Conservation (phyloP, 2,329 filamentous ascomycete genomes). For the Neonectria coccinea region DNA sequence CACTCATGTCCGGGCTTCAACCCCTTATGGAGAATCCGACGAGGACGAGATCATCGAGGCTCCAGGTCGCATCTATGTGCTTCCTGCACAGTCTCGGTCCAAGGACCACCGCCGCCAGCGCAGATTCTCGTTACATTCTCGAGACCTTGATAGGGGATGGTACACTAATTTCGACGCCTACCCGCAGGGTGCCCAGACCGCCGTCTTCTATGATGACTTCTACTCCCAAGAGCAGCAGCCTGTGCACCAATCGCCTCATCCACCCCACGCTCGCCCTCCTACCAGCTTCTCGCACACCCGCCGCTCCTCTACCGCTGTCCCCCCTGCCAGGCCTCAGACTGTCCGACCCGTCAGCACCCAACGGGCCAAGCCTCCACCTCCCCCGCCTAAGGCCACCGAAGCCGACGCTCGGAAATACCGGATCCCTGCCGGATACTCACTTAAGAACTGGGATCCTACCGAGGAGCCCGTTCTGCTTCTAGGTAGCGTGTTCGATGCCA, state of each 20-base stretch:
- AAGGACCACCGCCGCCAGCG: slow-evolving; percentile 47
- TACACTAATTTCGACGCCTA: slow-evolving; percentile 70
- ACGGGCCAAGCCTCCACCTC: slow-evolving; percentile 45
- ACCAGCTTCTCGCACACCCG: slow-evolving; percentile 58
- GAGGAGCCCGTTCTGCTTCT: slow-evolving; percentile 95
- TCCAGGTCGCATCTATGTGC: slow-evolving; percentile 64
- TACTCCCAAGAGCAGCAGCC: slow-evolving; percentile 49
- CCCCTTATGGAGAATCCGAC: slow-evolving; percentile 72
- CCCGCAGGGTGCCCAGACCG: slow-evolving; percentile 58
- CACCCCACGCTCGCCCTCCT: slow-evolving; percentile 54
- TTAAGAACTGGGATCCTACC: slow-evolving; percentile 97
- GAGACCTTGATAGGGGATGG: slow-evolving; percentile 63
- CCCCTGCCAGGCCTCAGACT: slow-evolving; percentile 66
- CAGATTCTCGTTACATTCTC: slow-evolving; percentile 50
- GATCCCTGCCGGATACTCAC: slow-evolving; percentile 90
- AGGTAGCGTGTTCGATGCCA: slow-evolving; percentile 96
- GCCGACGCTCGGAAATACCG: slow-evolving; percentile 72
- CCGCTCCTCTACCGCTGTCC: slow-evolving; percentile 62
- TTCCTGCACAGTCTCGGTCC: slow-evolving; percentile 62
- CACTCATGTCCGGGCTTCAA: slow-evolving; percentile 69
- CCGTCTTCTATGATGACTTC: slow-evolving; percentile 52
- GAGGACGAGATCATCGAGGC: slow-evolving; percentile 71
- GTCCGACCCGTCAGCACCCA: slow-evolving; percentile 56
- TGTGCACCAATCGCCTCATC: slow-evolving; percentile 57
- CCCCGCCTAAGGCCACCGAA: slow-evolving; percentile 65